Evolutionary conservation across 208 protist species (phyloP), one percentile per base, ranked within the genome.

Genomic region (Crithidia mellificae): DNA sequence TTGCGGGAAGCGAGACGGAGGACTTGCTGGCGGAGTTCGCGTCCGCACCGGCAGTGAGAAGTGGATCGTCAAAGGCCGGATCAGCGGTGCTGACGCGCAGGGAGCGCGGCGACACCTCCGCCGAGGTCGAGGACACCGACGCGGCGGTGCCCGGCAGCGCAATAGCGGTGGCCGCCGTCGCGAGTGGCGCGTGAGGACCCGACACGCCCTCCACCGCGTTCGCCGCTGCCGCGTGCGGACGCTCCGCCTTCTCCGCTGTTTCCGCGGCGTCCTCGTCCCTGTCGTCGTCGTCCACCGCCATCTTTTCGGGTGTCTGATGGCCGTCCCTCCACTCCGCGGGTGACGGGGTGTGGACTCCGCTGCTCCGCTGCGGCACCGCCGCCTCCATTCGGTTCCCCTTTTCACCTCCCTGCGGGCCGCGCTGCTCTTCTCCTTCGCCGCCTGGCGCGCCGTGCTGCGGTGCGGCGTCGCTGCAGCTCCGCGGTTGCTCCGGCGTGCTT

Each of bases 61-160:
- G n/a, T n/a, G 32, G 29, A 2, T 50, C 55, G 44, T 44, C 43
- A 22, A 25, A 73, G 25, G 38, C 34, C 11, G 29, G n/a, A 0
- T 68, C 67, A 7, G 43, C 44, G n/a, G 12, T 24, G 49, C 52
- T 58, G 38, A 38, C 39, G 3, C 55, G 46, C 46, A 68, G 39
- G 5, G 73, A 76, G n/a, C 56, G 67, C 38, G 49, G 73, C 14
- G 73, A 68, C 22, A 72, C 58, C 36, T 73, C 59, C 7, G 66
- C 59, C 5, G 72, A 71, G 17, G 72, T 73, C 7, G 66, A 78
- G 2, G 72, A 73, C 9, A 72, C 49, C 4, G 72, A 68, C 14
- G 39, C 56, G 9, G 53, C 66, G 41, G 54, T 64, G 22, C 24
- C 20, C 27, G 44, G 64, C 52, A 58, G 29, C 14, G 27, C 43